phyloP scores from a whole-genome alignment of 2,329 filamentous ascomycete genomes.

The Colletotrichum orchidophilum region DNA sequence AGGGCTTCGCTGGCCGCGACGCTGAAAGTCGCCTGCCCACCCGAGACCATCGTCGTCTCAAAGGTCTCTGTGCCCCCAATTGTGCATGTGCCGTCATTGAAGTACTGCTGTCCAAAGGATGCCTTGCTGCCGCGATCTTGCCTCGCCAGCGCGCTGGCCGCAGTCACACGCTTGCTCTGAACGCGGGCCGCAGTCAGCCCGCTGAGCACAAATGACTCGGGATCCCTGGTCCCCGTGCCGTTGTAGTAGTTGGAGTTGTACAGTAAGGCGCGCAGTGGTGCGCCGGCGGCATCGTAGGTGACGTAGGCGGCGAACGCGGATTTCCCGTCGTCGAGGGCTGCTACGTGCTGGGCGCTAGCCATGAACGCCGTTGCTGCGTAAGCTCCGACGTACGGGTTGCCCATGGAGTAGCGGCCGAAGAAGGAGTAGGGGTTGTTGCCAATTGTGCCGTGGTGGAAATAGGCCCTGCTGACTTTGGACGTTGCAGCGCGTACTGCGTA shows the following conservation, averaged over 20 bases:
- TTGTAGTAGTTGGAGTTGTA: constrained; percentile 57
- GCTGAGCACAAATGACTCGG: constrained; percentile 9
- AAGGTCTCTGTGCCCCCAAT: constrained; percentile 18
- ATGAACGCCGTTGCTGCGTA: constrained; percentile 56
- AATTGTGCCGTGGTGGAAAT: constrained; percentile 63
- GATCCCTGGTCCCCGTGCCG: background rate
- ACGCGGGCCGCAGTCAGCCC: background rate
- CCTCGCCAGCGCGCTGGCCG: constrained; percentile 16
- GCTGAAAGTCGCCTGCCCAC: constrained; percentile 23
- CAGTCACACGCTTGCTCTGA: constrained; percentile 13
- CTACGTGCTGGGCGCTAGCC: constrained; percentile 52
- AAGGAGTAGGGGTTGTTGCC: constrained; percentile 60
- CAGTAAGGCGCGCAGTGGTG: constrained; percentile 46
- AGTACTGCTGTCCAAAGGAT: constrained; percentile 19
- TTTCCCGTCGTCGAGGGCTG: constrained; percentile 54
- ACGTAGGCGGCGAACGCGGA: constrained; percentile 56
- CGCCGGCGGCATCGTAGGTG: constrained; percentile 43
- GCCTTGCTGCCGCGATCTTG: constrained; percentile 19
- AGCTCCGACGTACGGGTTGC: constrained; percentile 62
- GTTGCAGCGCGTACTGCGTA: constrained; percentile 37
- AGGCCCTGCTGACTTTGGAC: constrained; percentile 37
- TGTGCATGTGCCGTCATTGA: constrained; percentile 15
- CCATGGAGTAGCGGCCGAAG: constrained; percentile 58
- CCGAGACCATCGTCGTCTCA: constrained; percentile 2
- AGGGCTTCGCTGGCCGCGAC: constrained; percentile 34